phyloP scores from a whole-genome alignment of 1,139 yeast species.

The Geotrichum citri-aurantii region DNA sequence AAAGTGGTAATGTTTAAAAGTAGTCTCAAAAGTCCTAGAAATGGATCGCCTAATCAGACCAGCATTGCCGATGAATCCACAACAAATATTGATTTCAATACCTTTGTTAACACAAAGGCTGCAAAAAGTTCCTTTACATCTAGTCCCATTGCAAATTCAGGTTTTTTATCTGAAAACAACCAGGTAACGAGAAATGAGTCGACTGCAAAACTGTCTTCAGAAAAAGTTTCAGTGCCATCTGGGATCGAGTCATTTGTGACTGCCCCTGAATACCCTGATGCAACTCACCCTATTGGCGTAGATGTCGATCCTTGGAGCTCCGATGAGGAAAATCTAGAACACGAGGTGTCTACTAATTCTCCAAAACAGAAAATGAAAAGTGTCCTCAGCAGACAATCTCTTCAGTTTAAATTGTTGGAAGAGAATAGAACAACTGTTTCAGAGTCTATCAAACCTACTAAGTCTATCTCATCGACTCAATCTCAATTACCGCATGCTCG shows the following conservation, averaged over 20 bases:
- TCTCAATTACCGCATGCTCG: neutral
- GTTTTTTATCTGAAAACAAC: neutral
- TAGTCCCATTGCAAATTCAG: neutral
- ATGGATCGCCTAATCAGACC: neutral
- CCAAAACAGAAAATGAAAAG: neutral
- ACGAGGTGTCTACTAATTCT: no score
- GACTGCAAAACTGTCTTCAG: neutral
- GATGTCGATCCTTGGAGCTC: neutral
- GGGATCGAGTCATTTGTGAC: conserved; percentile 14
- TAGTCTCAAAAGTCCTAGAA: neutral
- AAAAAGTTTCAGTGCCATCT: conserved; percentile 2
- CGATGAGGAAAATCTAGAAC: neutral
- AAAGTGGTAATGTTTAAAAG: neutral
- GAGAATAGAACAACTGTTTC: conserved; percentile 1
- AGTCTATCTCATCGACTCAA: neutral
- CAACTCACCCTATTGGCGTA: neutral
- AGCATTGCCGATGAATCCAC: neutral
- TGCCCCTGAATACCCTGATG: conserved; percentile 2
- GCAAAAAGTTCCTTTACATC: neutral
- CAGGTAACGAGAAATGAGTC: neutral
- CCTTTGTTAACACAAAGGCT: neutral
- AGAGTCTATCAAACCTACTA: neutral
- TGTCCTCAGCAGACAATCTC: neutral
- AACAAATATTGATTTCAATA: neutral
- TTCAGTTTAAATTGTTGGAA: conserved; percentile 3